A percentile compares a stretch with the other conserved stretches of the same genome.
Evolutionary conservation across 495 filamentous ascomycete genomes (phyloP).

Genomic region (Tuber aestivum): DNA sequence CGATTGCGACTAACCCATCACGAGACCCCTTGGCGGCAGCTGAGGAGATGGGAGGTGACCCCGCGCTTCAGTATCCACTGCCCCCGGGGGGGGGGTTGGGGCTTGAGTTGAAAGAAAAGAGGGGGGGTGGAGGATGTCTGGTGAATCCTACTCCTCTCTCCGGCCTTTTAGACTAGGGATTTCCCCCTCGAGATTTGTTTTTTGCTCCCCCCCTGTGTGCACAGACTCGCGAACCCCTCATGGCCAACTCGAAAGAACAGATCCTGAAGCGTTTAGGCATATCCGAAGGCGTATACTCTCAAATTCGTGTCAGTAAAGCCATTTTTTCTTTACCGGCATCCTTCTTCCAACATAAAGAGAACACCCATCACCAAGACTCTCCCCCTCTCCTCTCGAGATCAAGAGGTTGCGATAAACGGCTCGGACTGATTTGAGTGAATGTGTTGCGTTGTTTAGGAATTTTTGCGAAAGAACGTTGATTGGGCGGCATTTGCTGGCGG

Average conservation of each 20-base stretch:
- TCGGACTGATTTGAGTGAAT: background rate
- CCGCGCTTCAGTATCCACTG: background rate
- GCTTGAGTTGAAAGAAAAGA: background rate
- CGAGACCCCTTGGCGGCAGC: constrained; percentile 3
- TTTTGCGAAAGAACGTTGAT: constrained; percentile 40
- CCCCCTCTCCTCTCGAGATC: constrained; percentile 1
- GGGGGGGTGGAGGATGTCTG: background rate
- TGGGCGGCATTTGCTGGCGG: constrained; percentile 38
- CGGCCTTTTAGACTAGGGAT: constrained; percentile 1
- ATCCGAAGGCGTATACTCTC: constrained; percentile 39
- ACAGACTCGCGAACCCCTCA: constrained; percentile 19
- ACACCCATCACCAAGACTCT: background rate
- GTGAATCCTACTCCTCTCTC: background rate
- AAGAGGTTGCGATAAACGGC: background rate
- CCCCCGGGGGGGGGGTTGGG: background rate
- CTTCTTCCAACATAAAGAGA: constrained; percentile 11
- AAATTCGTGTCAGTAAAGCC: constrained; percentile 35
- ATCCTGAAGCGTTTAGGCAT: constrained; percentile 40
- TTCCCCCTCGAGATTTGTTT: constrained; percentile 6
- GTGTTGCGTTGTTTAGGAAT: constrained; percentile 18
- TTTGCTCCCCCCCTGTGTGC: constrained; percentile 2
- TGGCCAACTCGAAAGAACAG: constrained; percentile 40
- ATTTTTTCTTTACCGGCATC: constrained; percentile 5
- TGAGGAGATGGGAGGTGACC: background rate
- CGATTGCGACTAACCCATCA: background rate